Evolutionary conservation across 441 rosid species (phyloP).

Genomic region (Theobroma grandiflorum): DNA sequence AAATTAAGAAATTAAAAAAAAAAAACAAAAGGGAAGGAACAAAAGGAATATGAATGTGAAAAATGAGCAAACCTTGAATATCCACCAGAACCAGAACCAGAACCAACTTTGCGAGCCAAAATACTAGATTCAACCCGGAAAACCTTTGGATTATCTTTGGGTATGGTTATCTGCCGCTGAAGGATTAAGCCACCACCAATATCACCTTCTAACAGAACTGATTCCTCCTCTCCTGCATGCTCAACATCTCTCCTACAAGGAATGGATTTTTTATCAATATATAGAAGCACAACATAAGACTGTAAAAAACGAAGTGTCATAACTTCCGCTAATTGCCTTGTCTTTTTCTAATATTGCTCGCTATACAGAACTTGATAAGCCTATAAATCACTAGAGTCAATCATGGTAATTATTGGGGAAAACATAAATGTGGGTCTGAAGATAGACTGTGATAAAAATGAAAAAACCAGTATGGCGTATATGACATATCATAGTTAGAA

Average conservation of each 20-base stretch:
- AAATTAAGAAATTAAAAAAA: not conserved
- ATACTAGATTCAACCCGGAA: slow-evolving; percentile 69
- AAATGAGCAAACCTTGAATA: slow-evolving; percentile 69
- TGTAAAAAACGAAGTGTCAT: too few species aligned
- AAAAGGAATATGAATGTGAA: not conserved
- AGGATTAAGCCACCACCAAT: slow-evolving; percentile 83
- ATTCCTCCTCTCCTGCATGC: slow-evolving; percentile 82
- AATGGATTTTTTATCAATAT: not conserved
- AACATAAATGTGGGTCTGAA: not conserved
- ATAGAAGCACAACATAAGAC: too few species aligned
- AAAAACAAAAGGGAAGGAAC: not conserved
- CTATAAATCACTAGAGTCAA: not conserved
- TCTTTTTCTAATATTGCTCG: not conserved
- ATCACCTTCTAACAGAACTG: slow-evolving; percentile 72
- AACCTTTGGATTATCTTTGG: slow-evolving; percentile 50
- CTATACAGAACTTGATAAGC: slow-evolving; percentile 2
- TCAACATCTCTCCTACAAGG: slow-evolving; percentile 70
- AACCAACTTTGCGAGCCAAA: slow-evolving; percentile 79
- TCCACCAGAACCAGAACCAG: slow-evolving; percentile 96
- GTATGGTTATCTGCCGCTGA: slow-evolving; percentile 57
- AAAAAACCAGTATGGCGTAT: not conserved
- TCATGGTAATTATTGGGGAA: not conserved
- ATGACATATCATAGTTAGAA: too few species aligned
- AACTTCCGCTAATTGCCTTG: too few species aligned
- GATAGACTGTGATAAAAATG: too few species aligned